Evolutionary conservation across 331 rosid species (phyloP).

Genomic region (Malus hybrid): DNA sequence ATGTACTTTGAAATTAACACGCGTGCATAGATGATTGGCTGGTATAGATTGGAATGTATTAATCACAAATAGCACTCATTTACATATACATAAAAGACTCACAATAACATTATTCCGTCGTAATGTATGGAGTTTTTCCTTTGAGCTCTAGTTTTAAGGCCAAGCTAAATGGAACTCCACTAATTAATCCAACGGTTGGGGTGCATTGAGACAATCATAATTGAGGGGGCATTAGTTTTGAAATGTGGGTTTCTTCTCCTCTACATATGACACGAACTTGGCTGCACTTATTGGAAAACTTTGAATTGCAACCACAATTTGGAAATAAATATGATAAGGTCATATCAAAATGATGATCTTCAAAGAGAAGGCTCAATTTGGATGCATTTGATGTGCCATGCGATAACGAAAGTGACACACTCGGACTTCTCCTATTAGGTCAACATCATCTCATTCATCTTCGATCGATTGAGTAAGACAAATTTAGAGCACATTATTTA

Average conservation of each 20-base stretch:
- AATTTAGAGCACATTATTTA: background rate
- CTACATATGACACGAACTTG: background rate
- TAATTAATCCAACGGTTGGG: too few species aligned
- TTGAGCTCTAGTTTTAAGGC: too few species aligned
- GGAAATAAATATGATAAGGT: background rate
- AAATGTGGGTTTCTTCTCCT: too few species aligned
- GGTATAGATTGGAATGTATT: background rate
- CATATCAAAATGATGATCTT: background rate
- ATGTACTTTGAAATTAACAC: background rate
- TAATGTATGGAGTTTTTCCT: too few species aligned
- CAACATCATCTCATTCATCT: slow-evolving; percentile 1
- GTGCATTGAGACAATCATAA: too few species aligned
- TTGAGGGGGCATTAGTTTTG: too few species aligned
- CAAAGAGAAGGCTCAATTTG: background rate
- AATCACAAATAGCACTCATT: background rate
- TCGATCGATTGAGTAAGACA: background rate
- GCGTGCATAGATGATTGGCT: background rate
- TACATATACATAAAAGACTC: background rate
- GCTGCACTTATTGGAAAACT: background rate
- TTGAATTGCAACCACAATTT: background rate
- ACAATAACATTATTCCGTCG: background rate
- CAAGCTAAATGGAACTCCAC: too few species aligned
- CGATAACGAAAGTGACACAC: slow-evolving; percentile 9
- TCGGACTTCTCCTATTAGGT: background rate
- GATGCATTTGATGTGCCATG: background rate